These are phyloP conservation scores for Mycena olivaceomarginata DNA, from an alignment of 768 basidiomycete genomes.

Conservation along the genomic window DNA sequence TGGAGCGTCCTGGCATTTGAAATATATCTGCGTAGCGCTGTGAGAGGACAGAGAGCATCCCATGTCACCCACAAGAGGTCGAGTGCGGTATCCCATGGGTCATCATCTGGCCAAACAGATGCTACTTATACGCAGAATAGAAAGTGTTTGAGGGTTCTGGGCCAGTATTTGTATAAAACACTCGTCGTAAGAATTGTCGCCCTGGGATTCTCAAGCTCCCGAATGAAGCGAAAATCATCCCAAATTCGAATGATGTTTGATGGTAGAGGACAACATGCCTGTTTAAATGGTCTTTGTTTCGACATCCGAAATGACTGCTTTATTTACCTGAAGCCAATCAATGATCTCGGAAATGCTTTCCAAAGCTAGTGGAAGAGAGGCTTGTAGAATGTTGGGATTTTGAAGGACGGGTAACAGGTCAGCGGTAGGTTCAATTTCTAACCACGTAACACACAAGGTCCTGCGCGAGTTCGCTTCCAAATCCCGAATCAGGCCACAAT, in stretches of 20 bases:
- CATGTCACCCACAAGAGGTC: conserved; percentile 13
- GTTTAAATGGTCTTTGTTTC: neutral
- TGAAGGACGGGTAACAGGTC: conserved; percentile 17
- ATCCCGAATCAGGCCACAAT: neutral
- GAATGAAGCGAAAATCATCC: conserved; percentile 14
- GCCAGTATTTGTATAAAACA: neutral
- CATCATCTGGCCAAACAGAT: neutral
- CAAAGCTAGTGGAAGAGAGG: neutral
- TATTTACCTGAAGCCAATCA: conserved; percentile 11
- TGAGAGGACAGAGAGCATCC: neutral
- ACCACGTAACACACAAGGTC: neutral
- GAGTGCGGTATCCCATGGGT: neutral
- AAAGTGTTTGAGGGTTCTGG: neutral
- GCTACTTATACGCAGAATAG: neutral
- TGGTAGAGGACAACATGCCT: neutral
- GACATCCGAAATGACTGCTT: too few relatives aligned
- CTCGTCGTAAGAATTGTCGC: neutral
- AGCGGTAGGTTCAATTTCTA: neutral
- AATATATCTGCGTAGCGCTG: neutral
- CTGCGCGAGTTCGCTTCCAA: neutral
- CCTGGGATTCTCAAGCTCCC: neutral
- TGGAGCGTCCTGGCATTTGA: too few relatives aligned
- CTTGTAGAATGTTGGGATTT: conserved; percentile 8
- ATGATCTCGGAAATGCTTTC: neutral
- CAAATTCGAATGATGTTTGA: conserved; percentile 8